Base-by-base conservation (phyloP, 768 basidiomycete genomes). In the Leccinum uliginosum region DNA sequence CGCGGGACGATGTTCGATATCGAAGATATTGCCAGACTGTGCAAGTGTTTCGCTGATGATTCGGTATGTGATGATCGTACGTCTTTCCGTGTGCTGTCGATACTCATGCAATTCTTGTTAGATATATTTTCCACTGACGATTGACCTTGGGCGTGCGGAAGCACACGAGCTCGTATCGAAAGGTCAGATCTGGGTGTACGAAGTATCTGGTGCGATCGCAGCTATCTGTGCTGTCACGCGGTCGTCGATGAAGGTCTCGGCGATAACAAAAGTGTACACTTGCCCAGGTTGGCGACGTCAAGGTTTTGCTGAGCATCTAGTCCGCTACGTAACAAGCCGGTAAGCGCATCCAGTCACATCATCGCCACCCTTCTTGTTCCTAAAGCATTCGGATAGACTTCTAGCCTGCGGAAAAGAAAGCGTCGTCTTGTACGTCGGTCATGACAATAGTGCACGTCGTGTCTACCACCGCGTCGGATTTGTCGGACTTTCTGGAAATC, bases 181-280 rank as follows among this genome's bases (percentile, higher is more conserved):
- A 56, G 70, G 76, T n/a, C 78, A 79, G 51, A 64, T 82, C 27
- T 84, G 82, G 81, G 68, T 84, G 24, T 80, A 79, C 63, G 79
- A 80, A 51, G 72, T 73, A 19, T 57, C 66, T 11, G 71, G 72
- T 2, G 70, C 74, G 50, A 66, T 80, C 50, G 74, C 80, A 4
- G 78, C 77, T 19, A 77, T 84, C 43, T 83, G 81, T 47, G 83
- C 83, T 15, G 81, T 79, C 21, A 80, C 83, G n/a, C 78, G 82
- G n/a, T 74, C 74, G 51, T 80, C 78, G 12, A 65, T 73, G 55
- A 71, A 70, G 11, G 78, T 82, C 23, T 76, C 79, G 14, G 81
- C 80, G 3, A 81, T 84, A 60, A 82, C 82, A 8, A 84, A 84
- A 65, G 82, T 83, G 1, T 82, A 79, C 64, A 84, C 83, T 19